These are phyloP conservation scores for Micractinium sp. DNA, from an alignment of 139 green algal genomes.

Conservation along the genomic window DNA sequence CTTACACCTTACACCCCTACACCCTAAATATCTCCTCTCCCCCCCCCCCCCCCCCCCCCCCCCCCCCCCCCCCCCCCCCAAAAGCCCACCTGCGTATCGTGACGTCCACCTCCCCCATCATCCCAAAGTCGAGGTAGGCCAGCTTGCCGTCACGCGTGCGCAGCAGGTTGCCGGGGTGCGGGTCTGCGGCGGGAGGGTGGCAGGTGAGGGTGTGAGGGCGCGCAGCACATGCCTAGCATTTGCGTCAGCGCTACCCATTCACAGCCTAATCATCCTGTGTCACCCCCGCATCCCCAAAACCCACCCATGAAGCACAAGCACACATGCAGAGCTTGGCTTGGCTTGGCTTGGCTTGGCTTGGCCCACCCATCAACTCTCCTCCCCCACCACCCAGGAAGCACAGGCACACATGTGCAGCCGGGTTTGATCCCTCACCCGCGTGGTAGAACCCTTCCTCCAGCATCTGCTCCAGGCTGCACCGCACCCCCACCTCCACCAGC, in stretches of 20 bases:
- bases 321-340: too few species aligned
- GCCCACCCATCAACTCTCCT: background rate
- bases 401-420: too few species aligned
- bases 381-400: background rate
- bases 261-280: too few species aligned
- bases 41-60: background rate
- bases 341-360: too few species aligned
- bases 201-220: background rate
- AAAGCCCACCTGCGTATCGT: constrained; percentile 41
- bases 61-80: background rate
- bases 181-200: constrained; percentile 64
- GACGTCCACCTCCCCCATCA: constrained; percentile 77
- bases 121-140: constrained; percentile 87
- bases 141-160: constrained; percentile 53
- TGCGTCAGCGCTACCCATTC: too few species aligned
- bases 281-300: too few species aligned
- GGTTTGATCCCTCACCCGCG: constrained; percentile 1
- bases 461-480: constrained; percentile 71
- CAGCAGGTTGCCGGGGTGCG: constrained; percentile 80
- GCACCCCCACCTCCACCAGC: constrained; percentile 83
- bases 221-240: too few species aligned
- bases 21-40: too few species aligned
- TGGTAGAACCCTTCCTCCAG: constrained; percentile 59
- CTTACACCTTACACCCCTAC: background rate
- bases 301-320: too few species aligned